Evolutionary conservation across 441 rosid genomes (phyloP).

Genomic region (Adansonia grandidieri): DNA sequence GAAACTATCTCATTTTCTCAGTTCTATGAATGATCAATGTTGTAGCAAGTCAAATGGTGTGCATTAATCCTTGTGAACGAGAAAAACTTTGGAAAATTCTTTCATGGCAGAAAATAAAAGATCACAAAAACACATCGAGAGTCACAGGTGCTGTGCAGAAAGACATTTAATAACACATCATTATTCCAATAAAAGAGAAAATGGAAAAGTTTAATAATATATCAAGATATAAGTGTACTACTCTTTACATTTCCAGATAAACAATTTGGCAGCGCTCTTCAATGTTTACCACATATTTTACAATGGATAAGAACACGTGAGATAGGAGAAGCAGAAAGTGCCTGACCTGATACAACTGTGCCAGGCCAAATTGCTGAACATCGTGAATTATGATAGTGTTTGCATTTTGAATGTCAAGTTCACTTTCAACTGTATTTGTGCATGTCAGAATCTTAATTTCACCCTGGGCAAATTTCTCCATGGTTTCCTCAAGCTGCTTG

Average conservation of each 20-base stretch:
- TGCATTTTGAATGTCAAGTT: slow-evolving; percentile 97
- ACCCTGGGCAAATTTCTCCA: slow-evolving; percentile 92
- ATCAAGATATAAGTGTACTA: not conserved
- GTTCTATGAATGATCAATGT: slow-evolving; percentile 3
- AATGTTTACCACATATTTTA: not conserved
- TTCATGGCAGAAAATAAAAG: slow-evolving; percentile 20
- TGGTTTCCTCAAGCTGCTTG: slow-evolving; percentile 88
- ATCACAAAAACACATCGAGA: not conserved
- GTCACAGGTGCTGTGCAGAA: not conserved
- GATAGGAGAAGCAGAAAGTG: slow-evolving; percentile 26
- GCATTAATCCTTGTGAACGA: slow-evolving; percentile 5
- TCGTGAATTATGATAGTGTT: slow-evolving; percentile 96
- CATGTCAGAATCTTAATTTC: slow-evolving; percentile 82
- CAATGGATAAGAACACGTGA: slow-evolving; percentile 9
- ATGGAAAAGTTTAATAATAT: not conserved
- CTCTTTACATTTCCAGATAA: slow-evolving; percentile 6
- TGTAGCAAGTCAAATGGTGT: slow-evolving; percentile 7
- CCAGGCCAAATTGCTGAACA: slow-evolving; percentile 94
- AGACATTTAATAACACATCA: not conserved
- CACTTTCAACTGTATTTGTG: slow-evolving; percentile 97
- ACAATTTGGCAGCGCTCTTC: slow-evolving; percentile 13
- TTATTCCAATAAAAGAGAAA: slow-evolving; percentile 10
- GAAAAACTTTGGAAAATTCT: slow-evolving; percentile 1
- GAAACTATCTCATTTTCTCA: not conserved
- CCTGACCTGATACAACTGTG: slow-evolving; percentile 90